Base-by-base conservation (phyloP, 2,329 filamentous ascomycete species). In the Talaromyces sp. region DNA sequence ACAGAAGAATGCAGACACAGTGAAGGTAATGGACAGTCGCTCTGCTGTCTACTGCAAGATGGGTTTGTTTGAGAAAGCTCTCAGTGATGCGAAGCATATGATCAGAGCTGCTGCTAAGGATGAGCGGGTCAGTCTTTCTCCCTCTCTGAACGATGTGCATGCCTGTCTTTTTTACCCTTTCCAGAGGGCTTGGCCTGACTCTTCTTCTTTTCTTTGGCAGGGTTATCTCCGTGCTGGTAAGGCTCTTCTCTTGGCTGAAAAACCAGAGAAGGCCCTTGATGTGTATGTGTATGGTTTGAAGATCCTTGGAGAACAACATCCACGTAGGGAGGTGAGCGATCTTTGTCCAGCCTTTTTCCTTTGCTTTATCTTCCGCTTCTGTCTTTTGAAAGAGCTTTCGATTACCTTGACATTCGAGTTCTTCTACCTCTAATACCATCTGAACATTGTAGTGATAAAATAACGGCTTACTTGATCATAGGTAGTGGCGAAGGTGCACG, bases 221-320 rank as follows among this genome's bases (percentile, higher is more conserved):
- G 85, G 84, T 8, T 87, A 87, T 69, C 70, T 87, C 31, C 81
- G 84, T 60, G 82, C 82, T 28, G 84, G 80, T 2, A 81, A 81
- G 62, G 70, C 78, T 5, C 74, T 81, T 28, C 66, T 75, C 11
- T 64, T 77, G 63, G 80, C 82, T 73, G 76, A 78, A 11, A 85
- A 83, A 68, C 70, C 75, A 2, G 77, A 80, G n/a, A 80, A 79
- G 25, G 86, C 86, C 5, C 68, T 84, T 12, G 78, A 81, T 11
- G 80, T 86, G 25, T 87, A 86, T 71, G 77, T 80, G 28, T 82
- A 84, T 69, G 86, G 83, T n/a, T 73, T 87, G 66, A 83, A 81
- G 64, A 79, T 75, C 52, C 75, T 86, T 21, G 74, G 79, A 9
- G 69, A 74, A n/a, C 70, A 75, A 33, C 75, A 80, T 61, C 64